phyloP scores from a whole-genome alignment of 306 rosid genomes.

The Prunus campanulata region DNA sequence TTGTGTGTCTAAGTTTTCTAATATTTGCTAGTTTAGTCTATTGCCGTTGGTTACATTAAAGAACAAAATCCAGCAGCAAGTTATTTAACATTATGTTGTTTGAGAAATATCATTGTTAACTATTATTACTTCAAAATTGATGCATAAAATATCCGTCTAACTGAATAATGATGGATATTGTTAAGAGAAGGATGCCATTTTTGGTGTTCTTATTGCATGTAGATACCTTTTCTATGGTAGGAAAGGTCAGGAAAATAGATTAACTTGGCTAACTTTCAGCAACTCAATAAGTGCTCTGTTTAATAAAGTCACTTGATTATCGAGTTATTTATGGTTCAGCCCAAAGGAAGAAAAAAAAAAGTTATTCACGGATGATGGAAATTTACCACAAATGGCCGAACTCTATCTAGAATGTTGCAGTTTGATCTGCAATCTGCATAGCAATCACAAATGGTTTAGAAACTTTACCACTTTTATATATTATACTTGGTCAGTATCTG shows the following conservation, averaged over 20 bases:
- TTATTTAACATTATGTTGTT: no score
- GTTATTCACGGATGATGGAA: conserved; percentile 11
- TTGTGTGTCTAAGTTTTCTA: no score
- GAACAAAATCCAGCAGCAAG: no score
- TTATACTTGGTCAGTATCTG: background rate
- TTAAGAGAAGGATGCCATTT: background rate
- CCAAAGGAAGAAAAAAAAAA: background rate
- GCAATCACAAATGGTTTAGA: conserved; percentile 3
- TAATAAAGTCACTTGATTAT: no score
- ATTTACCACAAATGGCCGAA: conserved; percentile 34
- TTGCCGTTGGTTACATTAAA: no score
- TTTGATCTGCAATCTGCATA: conserved; percentile 16
- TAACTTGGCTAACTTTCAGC: background rate
- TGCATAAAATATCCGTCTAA: background rate
- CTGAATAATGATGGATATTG: conserved; percentile 1
- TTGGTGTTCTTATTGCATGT: background rate
- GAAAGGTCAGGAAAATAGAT: background rate
- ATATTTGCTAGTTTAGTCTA: no score
- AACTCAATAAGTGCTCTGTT: background rate
- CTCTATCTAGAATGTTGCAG: background rate
- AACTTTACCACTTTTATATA: conserved; percentile 19
- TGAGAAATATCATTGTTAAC: background rate
- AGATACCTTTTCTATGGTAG: background rate
- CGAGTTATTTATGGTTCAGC: background rate
- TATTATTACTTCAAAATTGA: background rate